Evolutionary conservation across 1,284 basidiomycete species (phyloP), one percentile per base, ranked within the genome.

Genomic region (Trichosporon coremiiforme): DNA sequence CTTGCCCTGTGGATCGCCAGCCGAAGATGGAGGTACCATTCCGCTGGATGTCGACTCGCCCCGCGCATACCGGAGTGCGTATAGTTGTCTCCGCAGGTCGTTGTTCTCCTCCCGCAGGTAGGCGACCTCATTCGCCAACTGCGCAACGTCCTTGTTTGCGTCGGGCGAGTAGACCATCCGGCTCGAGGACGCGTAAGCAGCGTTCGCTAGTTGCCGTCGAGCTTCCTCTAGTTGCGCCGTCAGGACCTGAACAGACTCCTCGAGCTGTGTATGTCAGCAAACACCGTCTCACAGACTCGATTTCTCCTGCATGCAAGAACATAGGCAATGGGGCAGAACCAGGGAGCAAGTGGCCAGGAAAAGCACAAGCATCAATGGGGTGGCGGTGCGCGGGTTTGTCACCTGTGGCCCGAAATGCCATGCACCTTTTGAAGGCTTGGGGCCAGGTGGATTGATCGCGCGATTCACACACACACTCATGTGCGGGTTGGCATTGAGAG

Each of bases 61-160:
- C 6, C 68, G 55, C 4, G 65, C 69, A 55, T 72, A 75, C 33
- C 78, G 68, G 41, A 76, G 68, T n/a, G 75, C 66, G 67, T 81
- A 81, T 25, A 82, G 63, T 66, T 81, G 78, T 53, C 80, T 68
- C 5, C 81, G 73, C 15, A 81, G 73, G 67, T 80, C 80, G 35
- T 76, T 74, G 65, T 82, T 82, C 71, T 81, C 80, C 31, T 80
- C 78, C 31, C 81, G 74, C 1, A 82, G 76, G 65, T 79, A 81
- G 8, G 75, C 71, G 68, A 79, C 80, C 68, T 82, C 81, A 4
- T 76, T 76, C 36, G 77, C 74, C 10, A 81, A 65, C 57, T 77
- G 76, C 15, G 73, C 70, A 20, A 75, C 73, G 38, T 81, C 79
- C 36, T 79, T 78, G 57, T 62, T 62, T 31, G 77, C 73, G 45